A percentile compares a stretch with the other conserved stretches of the same genome.
These are phyloP conservation scores for Paraglomus brasilianum DNA, from an alignment of 192 early-diverging fungal genomes.

Conservation along the genomic window DNA sequence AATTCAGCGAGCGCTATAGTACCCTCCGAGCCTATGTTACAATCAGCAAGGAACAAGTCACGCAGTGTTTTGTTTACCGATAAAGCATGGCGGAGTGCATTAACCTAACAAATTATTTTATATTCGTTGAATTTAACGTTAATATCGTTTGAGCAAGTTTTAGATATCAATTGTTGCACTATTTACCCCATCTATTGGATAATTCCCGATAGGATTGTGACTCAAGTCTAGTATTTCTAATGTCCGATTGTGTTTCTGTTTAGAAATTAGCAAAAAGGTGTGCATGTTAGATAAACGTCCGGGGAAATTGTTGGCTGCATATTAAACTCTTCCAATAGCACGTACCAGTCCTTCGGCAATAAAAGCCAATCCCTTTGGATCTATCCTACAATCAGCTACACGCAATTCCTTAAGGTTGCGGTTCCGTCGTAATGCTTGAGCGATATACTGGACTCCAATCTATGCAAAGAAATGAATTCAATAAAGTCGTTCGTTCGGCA, in stretches of 20 bases:
- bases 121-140: not conserved
- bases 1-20: slow-evolving; percentile 81
- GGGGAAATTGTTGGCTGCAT: not conserved
- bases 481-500: not conserved
- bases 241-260: slow-evolving; percentile 50
- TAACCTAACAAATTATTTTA: slow-evolving; percentile 37
- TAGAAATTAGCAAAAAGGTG: not conserved
- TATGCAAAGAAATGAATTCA: not conserved
- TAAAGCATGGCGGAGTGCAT: slow-evolving; percentile 43
- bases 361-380: slow-evolving; percentile 42
- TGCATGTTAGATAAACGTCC: not conserved
- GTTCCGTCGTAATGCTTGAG: slow-evolving; percentile 55
- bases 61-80: slow-evolving; percentile 60
- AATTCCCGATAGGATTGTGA: slow-evolving; percentile 40
- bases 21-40: slow-evolving; percentile 64
- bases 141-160: no score
- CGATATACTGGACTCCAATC: slow-evolving; percentile 55
- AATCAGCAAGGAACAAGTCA: slow-evolving; percentile 62
- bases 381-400: slow-evolving; percentile 51
- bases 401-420: slow-evolving; percentile 44
- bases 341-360: slow-evolving; percentile 56
- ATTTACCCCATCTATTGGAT: slow-evolving; percentile 38
- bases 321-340: not conserved
- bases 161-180: not conserved
- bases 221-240: slow-evolving; percentile 46